Conservation (phyloP, 352 stramenopile species). For the Plasmopara muralis region DNA sequence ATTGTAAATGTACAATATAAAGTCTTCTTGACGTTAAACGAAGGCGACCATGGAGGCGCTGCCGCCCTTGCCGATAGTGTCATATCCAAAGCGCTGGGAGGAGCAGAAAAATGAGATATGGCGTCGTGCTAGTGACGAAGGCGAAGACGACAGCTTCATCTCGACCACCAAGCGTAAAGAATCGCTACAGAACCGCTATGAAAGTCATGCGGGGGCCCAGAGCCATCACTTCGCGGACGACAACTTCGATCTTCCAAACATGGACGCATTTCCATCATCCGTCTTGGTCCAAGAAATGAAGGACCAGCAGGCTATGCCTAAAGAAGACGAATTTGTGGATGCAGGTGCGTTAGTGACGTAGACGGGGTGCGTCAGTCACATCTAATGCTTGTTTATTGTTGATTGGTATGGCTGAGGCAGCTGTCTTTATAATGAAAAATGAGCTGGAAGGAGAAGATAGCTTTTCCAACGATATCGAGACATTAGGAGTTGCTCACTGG, state of each 20-base stretch:
- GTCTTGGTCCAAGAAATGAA: not conserved
- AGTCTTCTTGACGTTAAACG: not conserved
- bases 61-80: slow-evolving; percentile 26
- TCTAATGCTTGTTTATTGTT: not conserved
- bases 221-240: slow-evolving; percentile 4
- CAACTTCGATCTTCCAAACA: slow-evolving; percentile 31
- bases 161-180: slow-evolving; percentile 25
- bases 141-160: slow-evolving; percentile 27
- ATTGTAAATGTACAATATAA: too few species aligned
- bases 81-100: slow-evolving; percentile 48
- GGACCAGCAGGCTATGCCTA: slow-evolving; percentile 17
- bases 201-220: not conserved
- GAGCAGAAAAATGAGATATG: slow-evolving; percentile 26
- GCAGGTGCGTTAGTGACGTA: slow-evolving; percentile 33
- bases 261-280: slow-evolving; percentile 26
- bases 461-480: slow-evolving; percentile 32
- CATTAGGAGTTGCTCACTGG: slow-evolving; percentile 20
- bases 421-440: slow-evolving; percentile 40
- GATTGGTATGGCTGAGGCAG: slow-evolving; percentile 10
- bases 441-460: slow-evolving; percentile 39
- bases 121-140: slow-evolving; percentile 15
- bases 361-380: not conserved
- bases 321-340: slow-evolving; percentile 64
- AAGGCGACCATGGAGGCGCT: slow-evolving; percentile 22
- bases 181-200: slow-evolving; percentile 6